A percentile compares a stretch with the other conserved stretches of the same genome.
phyloP scores from a whole-genome alignment of 176 grass and related monocot genomes.

The Pharus latifolius region DNA sequence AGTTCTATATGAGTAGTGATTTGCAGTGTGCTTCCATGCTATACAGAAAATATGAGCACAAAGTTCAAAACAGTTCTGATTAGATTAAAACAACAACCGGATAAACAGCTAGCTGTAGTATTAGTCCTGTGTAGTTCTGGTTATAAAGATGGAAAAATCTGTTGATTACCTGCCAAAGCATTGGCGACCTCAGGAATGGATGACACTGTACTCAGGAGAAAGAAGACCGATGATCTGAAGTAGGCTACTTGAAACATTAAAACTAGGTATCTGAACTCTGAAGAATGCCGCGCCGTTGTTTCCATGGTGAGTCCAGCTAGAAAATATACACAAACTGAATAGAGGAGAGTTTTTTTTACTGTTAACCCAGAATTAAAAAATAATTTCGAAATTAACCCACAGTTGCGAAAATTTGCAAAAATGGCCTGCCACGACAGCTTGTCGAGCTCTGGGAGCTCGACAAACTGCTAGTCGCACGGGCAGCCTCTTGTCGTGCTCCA shows the following conservation, averaged over 20 bases:
- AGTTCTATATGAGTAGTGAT: not conserved
- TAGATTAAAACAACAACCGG: not conserved
- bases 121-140: not conserved
- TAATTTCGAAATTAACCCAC: no score
- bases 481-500: no score
- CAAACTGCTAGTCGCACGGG: no score
- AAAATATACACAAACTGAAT: conserved; percentile 17
- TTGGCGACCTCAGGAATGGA: conserved; percentile 29
- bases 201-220: conserved; percentile 21
- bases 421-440: no score
- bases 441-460: no score
- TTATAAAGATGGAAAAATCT: not conserved
- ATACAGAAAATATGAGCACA: not conserved
- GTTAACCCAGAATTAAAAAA: no score
- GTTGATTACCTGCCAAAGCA: conserved; percentile 17
- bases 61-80: not conserved
- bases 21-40: not conserved
- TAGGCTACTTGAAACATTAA: conserved; percentile 19
- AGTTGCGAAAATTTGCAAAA: no score
- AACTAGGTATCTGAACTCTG: not conserved
- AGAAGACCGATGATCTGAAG: conserved; percentile 26
- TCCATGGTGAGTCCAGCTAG: conserved; percentile 9
- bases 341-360: no score
- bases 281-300: conserved; percentile 10
- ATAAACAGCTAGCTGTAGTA: not conserved